phyloP scores from a whole-genome alignment of 352 stramenopile species.

The Pythium brachiatum region DNA sequence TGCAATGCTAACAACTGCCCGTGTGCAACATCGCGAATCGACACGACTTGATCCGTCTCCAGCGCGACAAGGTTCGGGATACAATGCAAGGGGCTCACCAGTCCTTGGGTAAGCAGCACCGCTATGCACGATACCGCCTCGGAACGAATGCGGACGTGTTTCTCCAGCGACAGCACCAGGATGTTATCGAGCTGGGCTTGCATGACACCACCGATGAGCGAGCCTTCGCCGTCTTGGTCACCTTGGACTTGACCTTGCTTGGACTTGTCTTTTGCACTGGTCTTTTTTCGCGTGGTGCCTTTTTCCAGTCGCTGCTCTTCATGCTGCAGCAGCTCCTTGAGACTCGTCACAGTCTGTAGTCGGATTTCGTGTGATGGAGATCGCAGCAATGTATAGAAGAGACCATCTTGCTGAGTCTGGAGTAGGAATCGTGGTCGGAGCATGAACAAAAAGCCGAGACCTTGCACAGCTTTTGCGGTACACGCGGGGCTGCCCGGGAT shows the following conservation, averaged over 20 bases:
- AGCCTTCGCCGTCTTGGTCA: constrained; percentile 83
- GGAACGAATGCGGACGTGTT: constrained; percentile 56
- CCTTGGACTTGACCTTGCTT: constrained; percentile 78
- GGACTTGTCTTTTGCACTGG: constrained; percentile 46
- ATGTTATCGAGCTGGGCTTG: constrained; percentile 75
- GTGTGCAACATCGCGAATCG: constrained; percentile 68
- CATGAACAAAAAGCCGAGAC: constrained; percentile 78
- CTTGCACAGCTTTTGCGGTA: constrained; percentile 74
- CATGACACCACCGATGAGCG: constrained; percentile 86
- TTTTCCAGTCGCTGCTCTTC: constrained; percentile 75
- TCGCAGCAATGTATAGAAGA: constrained; percentile 51
- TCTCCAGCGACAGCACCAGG: constrained; percentile 48
- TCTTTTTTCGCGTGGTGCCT: constrained; percentile 34
- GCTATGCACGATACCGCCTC: constrained; percentile 68
- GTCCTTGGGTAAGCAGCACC: constrained; percentile 69
- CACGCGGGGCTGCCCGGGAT: constrained; percentile 45
- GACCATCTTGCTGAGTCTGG: constrained; percentile 63
- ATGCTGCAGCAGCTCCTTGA: constrained; percentile 66
- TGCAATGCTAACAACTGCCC: constrained; percentile 58
- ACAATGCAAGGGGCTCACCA: constrained; percentile 75
- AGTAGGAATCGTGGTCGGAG: constrained; percentile 66
- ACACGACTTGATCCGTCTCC: constrained; percentile 65
- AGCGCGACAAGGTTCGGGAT: constrained; percentile 78
- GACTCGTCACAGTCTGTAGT: constrained; percentile 66
- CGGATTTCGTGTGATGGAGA: constrained; percentile 43